phyloP scores from a whole-genome alignment of 2,329 filamentous ascomycete species.

The Penicillium hesseltinei region DNA sequence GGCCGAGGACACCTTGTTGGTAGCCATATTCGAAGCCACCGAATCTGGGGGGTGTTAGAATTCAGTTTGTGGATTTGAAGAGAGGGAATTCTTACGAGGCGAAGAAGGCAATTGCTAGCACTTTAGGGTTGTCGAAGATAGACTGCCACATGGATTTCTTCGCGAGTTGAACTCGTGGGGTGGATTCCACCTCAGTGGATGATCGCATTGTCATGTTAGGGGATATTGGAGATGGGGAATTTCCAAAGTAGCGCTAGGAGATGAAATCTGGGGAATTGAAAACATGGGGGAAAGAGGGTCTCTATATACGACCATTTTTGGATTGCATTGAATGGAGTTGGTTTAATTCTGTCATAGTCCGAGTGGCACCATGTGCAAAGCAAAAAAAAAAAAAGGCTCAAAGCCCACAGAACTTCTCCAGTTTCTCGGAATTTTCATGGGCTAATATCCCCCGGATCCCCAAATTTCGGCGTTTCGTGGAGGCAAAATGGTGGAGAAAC shows the following conservation, averaged over 20 bases:
- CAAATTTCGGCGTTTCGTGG: constrained; percentile 15
- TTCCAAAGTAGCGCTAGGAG: background rate
- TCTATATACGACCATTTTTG: constrained; percentile 11
- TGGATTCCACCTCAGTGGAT: constrained; percentile 15
- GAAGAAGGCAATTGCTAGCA: constrained; percentile 53
- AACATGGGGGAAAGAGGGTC: constrained; percentile 10
- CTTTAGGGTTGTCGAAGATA: constrained; percentile 44
- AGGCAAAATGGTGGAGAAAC: constrained; percentile 18
- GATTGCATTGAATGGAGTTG: background rate
- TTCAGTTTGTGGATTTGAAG: too few species aligned
- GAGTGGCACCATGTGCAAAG: constrained; percentile 5
- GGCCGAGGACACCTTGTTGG: constrained; percentile 43
- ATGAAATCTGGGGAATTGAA: constrained; percentile 7
- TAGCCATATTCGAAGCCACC: constrained; percentile 53
- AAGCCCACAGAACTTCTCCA: background rate
- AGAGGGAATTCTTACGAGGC: constrained; percentile 34
- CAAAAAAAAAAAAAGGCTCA: constrained; percentile 13
- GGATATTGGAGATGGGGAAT: background rate
- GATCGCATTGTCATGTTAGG: constrained; percentile 11
- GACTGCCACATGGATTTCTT: constrained; percentile 30
- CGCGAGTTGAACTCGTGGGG: constrained; percentile 17
- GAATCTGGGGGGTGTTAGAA: constrained; percentile 27
- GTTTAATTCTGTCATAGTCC: constrained; percentile 4
- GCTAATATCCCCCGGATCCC: constrained; percentile 12
- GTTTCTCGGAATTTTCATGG: constrained; percentile 15